Conservation (phyloP, 139 green algal species). For the Chlorella vulgaris region DNA sequence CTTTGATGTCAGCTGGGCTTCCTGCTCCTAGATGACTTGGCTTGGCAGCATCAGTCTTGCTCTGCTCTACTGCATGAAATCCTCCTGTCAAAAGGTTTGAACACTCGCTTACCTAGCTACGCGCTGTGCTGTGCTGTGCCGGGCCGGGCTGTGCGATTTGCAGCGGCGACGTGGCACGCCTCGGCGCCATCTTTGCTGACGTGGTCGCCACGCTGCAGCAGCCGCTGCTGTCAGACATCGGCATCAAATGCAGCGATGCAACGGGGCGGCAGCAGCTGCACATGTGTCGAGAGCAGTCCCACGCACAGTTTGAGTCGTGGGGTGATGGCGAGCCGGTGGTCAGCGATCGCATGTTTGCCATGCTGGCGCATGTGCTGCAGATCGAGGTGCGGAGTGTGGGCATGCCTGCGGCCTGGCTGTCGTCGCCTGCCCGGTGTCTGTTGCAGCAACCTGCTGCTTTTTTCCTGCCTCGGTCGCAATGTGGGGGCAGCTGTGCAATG, state of each 20-base stretch:
- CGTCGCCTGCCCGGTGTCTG: no score
- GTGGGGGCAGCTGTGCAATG: no score
- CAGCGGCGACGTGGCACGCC: not conserved
- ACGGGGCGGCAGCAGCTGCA: conserved; percentile 13
- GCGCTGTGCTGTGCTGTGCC: no score
- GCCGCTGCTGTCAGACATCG: conserved; percentile 25
- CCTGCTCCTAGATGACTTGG: no score
- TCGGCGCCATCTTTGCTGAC: conserved; percentile 2
- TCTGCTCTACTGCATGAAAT: no score
- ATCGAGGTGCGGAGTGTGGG: no score
- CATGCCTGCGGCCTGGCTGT: not conserved
- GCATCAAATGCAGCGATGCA: conserved; percentile 1
- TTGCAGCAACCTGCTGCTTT: no score
- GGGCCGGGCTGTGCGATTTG: not conserved
- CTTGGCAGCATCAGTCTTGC: no score
- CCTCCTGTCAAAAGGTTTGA: no score
- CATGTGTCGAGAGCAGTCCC: conserved; percentile 19
- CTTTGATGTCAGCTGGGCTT: no score
- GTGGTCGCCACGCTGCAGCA: conserved; percentile 29
- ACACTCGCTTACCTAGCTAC: no score
- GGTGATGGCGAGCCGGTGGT: not conserved
- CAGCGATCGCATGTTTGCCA: not conserved
- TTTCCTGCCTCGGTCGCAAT: no score
- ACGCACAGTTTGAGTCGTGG: conserved; percentile 5
- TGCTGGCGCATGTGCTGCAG: conserved; percentile 22